Base-by-base conservation (phyloP, 148 eudicot species). In the Fagopyrum tataricum region DNA sequence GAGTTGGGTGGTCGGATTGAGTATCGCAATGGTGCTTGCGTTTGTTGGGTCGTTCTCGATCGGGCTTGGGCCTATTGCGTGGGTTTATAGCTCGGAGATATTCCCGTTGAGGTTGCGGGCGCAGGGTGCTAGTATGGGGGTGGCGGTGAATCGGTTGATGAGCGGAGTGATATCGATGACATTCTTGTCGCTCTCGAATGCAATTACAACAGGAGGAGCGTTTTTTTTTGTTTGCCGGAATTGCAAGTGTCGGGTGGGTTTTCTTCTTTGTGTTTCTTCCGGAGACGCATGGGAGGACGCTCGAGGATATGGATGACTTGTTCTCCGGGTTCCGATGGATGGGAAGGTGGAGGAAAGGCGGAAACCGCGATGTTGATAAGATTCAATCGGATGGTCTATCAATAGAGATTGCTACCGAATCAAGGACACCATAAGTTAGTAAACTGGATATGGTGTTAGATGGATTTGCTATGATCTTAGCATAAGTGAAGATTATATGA, bases 51-150 rank as follows among this genome's bases (percentile, higher is more conserved):
- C 88, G 2, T 92, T 92, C 71, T 84, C 86, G 1, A 90, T 92
- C 4, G 97, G 97, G 37, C 49, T 92, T 70, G 97, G 97, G 0
- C 97, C 96, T 1, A 87, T 92, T 18, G 76, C 97, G 0, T 88
- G 92, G 96, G 96, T 92, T 1, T 91, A 91, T 23, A 86, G 85
- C 26, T 87, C 97, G 7, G 97, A 91, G 79, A 80, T 84, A 5
- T 84, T 84, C 26, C 87, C 85, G 11, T 11, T 84, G 49, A 79
- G 76, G 67, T 39, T 86, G 7, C 74, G 86, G 21, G 84, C 84
- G 4, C 84, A 81, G 67, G 84, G 81, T 24, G 68, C 77, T 0
- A 56, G 83, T 11, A 49, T 80, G 6, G 83, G 80, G 7, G 83
- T 77, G 37, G 83, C 74, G 1, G 72, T 77, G 44, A 77, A 74